Evolutionary conservation across 192 early-diverging fungal genomes (phyloP).

Genomic region (Spizellomyces sp.): DNA sequence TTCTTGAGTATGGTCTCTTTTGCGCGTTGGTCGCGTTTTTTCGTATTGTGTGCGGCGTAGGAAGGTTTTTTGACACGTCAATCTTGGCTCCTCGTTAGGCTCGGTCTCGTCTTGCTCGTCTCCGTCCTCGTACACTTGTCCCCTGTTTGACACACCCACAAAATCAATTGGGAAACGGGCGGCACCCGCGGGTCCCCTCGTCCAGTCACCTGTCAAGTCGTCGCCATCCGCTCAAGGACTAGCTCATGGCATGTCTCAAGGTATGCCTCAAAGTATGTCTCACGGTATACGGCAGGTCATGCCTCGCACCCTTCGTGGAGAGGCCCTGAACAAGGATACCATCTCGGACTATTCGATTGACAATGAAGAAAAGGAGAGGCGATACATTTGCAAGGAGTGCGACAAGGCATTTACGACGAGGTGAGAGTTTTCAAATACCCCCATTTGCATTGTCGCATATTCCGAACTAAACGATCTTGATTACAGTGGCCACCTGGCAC

Average conservation of each 20-base stretch:
- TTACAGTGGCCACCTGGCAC: slow-evolving; percentile 13
- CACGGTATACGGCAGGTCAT: not conserved
- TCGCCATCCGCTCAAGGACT: not conserved
- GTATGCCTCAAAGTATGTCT: not conserved
- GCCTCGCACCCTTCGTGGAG: not conserved
- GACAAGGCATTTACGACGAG: slow-evolving; percentile 19
- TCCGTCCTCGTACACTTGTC: too few relatives aligned
- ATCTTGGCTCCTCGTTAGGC: too few relatives aligned
- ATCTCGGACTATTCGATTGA: too few relatives aligned
- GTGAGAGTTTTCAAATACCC: not conserved
- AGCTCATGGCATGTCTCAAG: not conserved
- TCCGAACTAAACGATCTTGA: not conserved
- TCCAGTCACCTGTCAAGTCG: not conserved
- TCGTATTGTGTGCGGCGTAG: too few relatives aligned
- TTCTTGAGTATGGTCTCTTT: too few relatives aligned
- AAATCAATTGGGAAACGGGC: too few relatives aligned
- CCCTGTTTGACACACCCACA: too few relatives aligned
- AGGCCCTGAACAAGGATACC: not conserved
- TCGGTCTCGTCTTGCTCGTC: too few relatives aligned
- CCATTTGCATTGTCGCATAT: not conserved
- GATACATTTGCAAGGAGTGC: slow-evolving; percentile 16
- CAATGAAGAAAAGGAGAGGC: not conserved
- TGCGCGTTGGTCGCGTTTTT: too few relatives aligned
- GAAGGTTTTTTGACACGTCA: too few relatives aligned
- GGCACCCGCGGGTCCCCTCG: not conserved